phyloP scores from a whole-genome alignment of 2,329 filamentous ascomycete genomes.

The Coleophoma cylindrospora region DNA sequence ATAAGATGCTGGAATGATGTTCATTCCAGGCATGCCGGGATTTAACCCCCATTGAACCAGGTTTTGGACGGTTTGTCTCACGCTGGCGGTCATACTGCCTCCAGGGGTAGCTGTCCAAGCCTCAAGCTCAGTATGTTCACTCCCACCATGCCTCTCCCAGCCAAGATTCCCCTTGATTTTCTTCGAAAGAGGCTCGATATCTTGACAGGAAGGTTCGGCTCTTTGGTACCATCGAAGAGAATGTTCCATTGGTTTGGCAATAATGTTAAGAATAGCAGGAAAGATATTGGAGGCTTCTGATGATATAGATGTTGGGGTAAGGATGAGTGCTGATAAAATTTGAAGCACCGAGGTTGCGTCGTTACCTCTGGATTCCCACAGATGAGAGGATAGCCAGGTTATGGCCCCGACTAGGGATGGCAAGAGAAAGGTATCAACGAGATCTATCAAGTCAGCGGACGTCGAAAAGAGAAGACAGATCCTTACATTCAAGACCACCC shows the following conservation, averaged over 20 bases:
- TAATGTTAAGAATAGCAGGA: constrained; percentile 63
- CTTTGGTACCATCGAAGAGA: constrained; percentile 62
- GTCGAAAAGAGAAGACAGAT: constrained; percentile 6
- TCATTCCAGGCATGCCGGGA: constrained; percentile 44
- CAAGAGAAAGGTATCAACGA: constrained; percentile 76
- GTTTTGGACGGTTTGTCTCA: constrained; percentile 57
- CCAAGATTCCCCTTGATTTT: constrained; percentile 53
- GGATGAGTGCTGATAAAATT: constrained; percentile 68
- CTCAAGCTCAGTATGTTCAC: constrained; percentile 63
- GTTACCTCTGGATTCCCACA: constrained; percentile 54
- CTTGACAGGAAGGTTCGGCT: constrained; percentile 60
- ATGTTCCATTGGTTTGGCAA: constrained; percentile 64
- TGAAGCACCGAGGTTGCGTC: constrained; percentile 66
- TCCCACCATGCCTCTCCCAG: constrained; percentile 55
- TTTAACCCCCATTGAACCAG: constrained; percentile 65
- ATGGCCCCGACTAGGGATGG: constrained; percentile 73
- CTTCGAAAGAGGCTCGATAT: constrained; percentile 65
- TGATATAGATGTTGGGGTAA: constrained; percentile 60
- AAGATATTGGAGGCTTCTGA: constrained; percentile 65
- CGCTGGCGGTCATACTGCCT: constrained; percentile 49
- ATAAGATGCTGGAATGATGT: constrained; percentile 58
- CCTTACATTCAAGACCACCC: constrained; percentile 69
- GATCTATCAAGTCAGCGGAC: constrained; percentile 39
- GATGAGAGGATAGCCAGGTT: constrained; percentile 64
- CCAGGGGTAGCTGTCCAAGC: constrained; percentile 54